Percentiles rank a stretch among this genome's conserved stretches.
Evolutionary conservation across 148 eudicot species (phyloP).

Genomic region (Cornus kousa): DNA sequence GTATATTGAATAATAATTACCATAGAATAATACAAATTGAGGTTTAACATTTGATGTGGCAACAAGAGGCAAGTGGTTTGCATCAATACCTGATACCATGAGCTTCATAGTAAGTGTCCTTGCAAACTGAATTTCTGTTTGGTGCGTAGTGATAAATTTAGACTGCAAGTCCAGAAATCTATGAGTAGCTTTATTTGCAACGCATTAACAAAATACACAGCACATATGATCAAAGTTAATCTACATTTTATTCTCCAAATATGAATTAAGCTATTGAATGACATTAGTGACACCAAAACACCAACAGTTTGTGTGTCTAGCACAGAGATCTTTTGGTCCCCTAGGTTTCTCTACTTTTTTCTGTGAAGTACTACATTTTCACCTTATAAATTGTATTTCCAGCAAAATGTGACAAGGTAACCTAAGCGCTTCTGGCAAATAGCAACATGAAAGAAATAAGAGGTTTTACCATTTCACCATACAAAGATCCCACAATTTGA

Average conservation of each 20-base stretch:
- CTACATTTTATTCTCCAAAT: too few relatives aligned
- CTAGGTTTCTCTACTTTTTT: too few relatives aligned
- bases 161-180: slow-evolving; percentile 46
- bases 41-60: neutral
- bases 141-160: slow-evolving; percentile 60
- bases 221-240: too few relatives aligned
- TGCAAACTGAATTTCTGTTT: slow-evolving; percentile 62
- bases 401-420: neutral
- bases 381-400: neutral
- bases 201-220: neutral
- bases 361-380: neutral
- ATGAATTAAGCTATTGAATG: too few relatives aligned
- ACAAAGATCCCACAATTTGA: slow-evolving; percentile 51
- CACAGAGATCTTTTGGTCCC: too few relatives aligned
- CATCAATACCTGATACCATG: slow-evolving; percentile 50
- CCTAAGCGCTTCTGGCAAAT: neutral
- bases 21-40: neutral
- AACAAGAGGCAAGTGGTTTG: slow-evolving; percentile 1
- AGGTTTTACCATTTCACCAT: slow-evolving; percentile 68
- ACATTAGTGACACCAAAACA: too few relatives aligned
- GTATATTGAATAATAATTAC: neutral
- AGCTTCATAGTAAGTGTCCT: slow-evolving; percentile 45
- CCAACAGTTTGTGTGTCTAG: too few relatives aligned
- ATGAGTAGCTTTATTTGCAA: slow-evolving; percentile 1
- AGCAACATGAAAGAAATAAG: neutral